A percentile compares a stretch with the other conserved stretches of the same genome.
Evolutionary conservation across 2,329 filamentous ascomycete species (phyloP).

Genomic region (Lasiodiplodia theobromae): DNA sequence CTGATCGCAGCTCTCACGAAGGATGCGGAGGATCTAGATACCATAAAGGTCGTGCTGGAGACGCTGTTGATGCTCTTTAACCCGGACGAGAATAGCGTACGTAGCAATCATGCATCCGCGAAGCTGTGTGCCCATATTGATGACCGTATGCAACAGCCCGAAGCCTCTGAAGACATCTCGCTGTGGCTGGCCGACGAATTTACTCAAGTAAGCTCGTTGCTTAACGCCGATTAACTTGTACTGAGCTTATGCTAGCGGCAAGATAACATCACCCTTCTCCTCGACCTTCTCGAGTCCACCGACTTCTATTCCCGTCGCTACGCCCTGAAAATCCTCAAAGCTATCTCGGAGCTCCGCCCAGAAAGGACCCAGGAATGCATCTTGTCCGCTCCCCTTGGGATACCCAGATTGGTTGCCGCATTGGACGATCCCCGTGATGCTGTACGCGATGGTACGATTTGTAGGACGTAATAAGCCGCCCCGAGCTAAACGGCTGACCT

Average conservation of each 20-base stretch:
- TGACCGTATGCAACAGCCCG: constrained; percentile 65
- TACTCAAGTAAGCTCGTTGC: constrained; percentile 71
- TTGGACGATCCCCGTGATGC: constrained; percentile 88
- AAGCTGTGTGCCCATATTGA: neutral
- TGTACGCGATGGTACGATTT: constrained; percentile 72
- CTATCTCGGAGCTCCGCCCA: constrained; percentile 83
- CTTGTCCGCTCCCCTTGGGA: constrained; percentile 84
- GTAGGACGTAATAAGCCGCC: neutral
- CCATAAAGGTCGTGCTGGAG: constrained; percentile 92
- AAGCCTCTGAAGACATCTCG: constrained; percentile 94
- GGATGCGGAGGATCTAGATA: constrained; percentile 94
- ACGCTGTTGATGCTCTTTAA: constrained; percentile 93
- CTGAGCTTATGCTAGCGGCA: constrained; percentile 73
- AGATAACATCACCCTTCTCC: constrained; percentile 91
- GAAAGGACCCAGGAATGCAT: constrained; percentile 96
- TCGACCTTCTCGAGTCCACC: constrained; percentile 84
- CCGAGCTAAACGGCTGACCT: constrained; percentile 29
- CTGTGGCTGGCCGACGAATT: constrained; percentile 98
- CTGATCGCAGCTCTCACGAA: constrained; percentile 85
- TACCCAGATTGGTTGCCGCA: constrained; percentile 81
- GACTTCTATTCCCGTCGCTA: constrained; percentile 95
- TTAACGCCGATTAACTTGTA: constrained; percentile 37
- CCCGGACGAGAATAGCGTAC: constrained; percentile 66
- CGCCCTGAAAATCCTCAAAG: constrained; percentile 84
- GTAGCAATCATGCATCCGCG: constrained; percentile 38